Percentiles rank a stretch among this genome's conserved stretches.
These are phyloP conservation scores for Xanthoconium purpureum DNA, from an alignment of 768 basidiomycete genomes.

Conservation along the genomic window DNA sequence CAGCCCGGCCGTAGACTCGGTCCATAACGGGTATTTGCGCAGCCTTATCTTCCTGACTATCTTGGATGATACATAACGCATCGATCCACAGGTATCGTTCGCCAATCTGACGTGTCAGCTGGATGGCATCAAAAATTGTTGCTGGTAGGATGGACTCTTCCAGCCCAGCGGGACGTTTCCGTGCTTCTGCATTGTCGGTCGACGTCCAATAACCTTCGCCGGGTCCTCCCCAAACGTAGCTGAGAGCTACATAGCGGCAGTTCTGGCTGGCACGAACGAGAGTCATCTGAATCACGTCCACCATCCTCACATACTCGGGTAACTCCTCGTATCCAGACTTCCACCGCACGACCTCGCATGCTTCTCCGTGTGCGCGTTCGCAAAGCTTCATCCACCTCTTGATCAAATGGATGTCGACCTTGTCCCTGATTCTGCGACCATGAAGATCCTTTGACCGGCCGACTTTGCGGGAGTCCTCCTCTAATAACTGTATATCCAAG, in stretches of 20 bases:
- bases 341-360: constrained; percentile 12
- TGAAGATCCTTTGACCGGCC: constrained; percentile 16
- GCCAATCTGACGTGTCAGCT: constrained; percentile 13
- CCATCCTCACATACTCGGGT: constrained; percentile 11
- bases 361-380: constrained; percentile 13
- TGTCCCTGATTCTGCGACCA: constrained; percentile 17
- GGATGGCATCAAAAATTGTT: constrained; percentile 23
- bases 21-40: constrained; percentile 20
- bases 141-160: background rate
- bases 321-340: constrained; percentile 1
- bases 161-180: background rate
- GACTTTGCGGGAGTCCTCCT: constrained; percentile 17
- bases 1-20: constrained; percentile 15
- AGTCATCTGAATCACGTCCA: constrained; percentile 12
- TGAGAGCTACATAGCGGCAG: constrained; percentile 17
- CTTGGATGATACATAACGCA: constrained; percentile 24
- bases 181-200: background rate
- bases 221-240: constrained; percentile 17
- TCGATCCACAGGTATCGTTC: constrained; percentile 28
- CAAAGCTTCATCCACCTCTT: constrained; percentile 18
- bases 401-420: constrained; percentile 8
- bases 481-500: constrained; percentile 17
- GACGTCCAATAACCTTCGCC: constrained; percentile 10
- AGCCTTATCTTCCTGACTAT: constrained; percentile 17
- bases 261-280: constrained; percentile 2